phyloP scores from a whole-genome alignment of 768 basidiomycete genomes.

The Panellus pusillus region DNA sequence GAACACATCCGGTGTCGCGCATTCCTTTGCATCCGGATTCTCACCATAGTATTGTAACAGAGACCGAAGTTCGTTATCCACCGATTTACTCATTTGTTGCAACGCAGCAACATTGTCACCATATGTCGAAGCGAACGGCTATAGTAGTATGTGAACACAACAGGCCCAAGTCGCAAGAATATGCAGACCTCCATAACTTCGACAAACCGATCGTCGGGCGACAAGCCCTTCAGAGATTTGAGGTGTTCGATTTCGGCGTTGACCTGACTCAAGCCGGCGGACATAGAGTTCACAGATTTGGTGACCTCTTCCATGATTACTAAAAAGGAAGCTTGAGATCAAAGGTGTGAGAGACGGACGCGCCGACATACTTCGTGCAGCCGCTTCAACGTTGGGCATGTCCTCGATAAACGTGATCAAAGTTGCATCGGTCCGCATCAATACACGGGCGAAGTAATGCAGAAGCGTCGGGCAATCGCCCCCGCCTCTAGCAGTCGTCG shows the following conservation, averaged over 20 bases:
- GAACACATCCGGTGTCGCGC: slow-evolving; percentile 79
- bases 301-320: slow-evolving; percentile 72
- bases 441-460: slow-evolving; percentile 80
- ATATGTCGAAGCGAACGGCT: slow-evolving; percentile 55
- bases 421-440: slow-evolving; percentile 65
- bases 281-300: slow-evolving; percentile 59
- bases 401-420: slow-evolving; percentile 78
- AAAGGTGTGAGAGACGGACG: background rate
- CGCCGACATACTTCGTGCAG: slow-evolving; percentile 63
- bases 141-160: background rate
- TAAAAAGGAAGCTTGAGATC: slow-evolving; percentile 26
- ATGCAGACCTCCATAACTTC: slow-evolving; percentile 65
- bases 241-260: slow-evolving; percentile 53
- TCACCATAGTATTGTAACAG: slow-evolving; percentile 80
- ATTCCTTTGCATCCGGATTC: slow-evolving; percentile 58
- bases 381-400: slow-evolving; percentile 77
- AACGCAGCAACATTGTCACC: slow-evolving; percentile 63
- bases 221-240: slow-evolving; percentile 30
- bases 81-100: slow-evolving; percentile 51
- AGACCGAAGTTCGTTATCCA: slow-evolving; percentile 61
- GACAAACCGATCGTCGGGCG: slow-evolving; percentile 60
- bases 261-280: slow-evolving; percentile 56
- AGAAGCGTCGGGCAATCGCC: slow-evolving; percentile 83
- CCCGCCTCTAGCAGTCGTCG: slow-evolving; percentile 68
- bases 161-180: background rate